These are phyloP conservation scores for Trichophyton equinum DNA, from an alignment of 2,329 filamentous ascomycete genomes.

Conservation along the genomic window DNA sequence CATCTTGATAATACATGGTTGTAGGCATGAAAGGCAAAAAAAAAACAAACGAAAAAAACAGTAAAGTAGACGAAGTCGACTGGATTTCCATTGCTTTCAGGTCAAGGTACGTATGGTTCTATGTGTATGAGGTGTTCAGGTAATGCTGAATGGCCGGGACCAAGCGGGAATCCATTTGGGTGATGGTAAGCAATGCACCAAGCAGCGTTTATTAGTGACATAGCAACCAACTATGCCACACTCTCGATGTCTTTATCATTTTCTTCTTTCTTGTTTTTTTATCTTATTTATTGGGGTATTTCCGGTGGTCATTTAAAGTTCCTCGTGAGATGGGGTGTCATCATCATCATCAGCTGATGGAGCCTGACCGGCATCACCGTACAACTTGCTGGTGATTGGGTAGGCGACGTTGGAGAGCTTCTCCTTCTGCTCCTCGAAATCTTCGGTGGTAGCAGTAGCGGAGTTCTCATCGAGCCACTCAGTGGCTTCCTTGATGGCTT, in stretches of 20 bases:
- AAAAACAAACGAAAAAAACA: neutral
- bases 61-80: neutral
- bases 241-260: constrained; percentile 5
- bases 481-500: constrained; percentile 90
- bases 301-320: constrained; percentile 48
- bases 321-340: constrained; percentile 63
- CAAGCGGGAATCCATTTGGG: neutral
- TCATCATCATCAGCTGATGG: constrained; percentile 50
- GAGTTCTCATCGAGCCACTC: constrained; percentile 97
- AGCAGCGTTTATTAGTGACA: neutral
- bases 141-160: neutral
- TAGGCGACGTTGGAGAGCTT: constrained; percentile 94
- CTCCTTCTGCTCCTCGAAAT: constrained; percentile 99
- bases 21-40: neutral
- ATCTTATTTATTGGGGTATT: constrained; percentile 8
- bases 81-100: constrained; percentile 1
- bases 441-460: constrained; percentile 70
- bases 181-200: neutral
- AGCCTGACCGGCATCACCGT: constrained; percentile 53
- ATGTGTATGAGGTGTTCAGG: neutral
- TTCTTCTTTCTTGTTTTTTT: constrained; percentile 7
- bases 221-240: neutral
- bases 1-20: constrained; percentile 4
- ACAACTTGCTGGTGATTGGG: constrained; percentile 98
- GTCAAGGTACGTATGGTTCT: neutral